Evolutionary conservation across 148 eudicot genomes (phyloP).

Genomic region (Rhododendron williamsianum): DNA sequence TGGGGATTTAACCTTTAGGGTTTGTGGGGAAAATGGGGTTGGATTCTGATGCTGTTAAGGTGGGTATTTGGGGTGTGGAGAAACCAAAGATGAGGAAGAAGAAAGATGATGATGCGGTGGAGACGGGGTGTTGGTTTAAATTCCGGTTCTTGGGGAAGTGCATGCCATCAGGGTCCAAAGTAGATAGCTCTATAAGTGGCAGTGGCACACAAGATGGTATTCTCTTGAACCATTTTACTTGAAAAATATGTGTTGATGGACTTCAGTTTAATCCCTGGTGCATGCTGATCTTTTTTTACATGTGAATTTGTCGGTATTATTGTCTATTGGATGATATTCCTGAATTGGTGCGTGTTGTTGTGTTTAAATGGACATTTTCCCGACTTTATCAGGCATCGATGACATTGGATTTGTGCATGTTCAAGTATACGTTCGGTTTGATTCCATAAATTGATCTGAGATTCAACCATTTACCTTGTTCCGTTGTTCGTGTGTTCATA

Average conservation of each 20-base stretch:
- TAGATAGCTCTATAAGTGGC: slow-evolving; percentile 32
- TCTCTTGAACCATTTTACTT: not conserved
- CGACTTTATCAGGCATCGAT: not conserved
- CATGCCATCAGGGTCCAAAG: slow-evolving; percentile 30
- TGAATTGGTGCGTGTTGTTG: not conserved
- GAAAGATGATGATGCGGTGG: slow-evolving; percentile 20
- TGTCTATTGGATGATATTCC: not conserved
- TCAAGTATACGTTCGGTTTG: not conserved
- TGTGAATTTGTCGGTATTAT: not conserved
- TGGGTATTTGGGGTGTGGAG: slow-evolving; percentile 17
- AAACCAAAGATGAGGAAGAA: slow-evolving; percentile 22
- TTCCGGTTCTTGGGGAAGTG: slow-evolving; percentile 35
- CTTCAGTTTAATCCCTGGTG: not conserved
- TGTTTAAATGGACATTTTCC: not conserved
- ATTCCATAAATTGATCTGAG: not conserved
- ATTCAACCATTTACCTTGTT: not conserved
- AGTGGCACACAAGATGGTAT: slow-evolving; percentile 30
- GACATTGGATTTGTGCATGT: not conserved
- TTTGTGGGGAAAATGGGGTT: slow-evolving; percentile 27
- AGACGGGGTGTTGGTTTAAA: slow-evolving; percentile 29
- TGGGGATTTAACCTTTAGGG: not conserved
- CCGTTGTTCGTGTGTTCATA: not conserved
- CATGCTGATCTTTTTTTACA: not conserved
- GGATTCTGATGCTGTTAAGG: slow-evolving; percentile 22
- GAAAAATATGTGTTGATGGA: not conserved